Base-by-base conservation (phyloP, 2,329 filamentous ascomycete species). In the Truncatella angustata region DNA sequence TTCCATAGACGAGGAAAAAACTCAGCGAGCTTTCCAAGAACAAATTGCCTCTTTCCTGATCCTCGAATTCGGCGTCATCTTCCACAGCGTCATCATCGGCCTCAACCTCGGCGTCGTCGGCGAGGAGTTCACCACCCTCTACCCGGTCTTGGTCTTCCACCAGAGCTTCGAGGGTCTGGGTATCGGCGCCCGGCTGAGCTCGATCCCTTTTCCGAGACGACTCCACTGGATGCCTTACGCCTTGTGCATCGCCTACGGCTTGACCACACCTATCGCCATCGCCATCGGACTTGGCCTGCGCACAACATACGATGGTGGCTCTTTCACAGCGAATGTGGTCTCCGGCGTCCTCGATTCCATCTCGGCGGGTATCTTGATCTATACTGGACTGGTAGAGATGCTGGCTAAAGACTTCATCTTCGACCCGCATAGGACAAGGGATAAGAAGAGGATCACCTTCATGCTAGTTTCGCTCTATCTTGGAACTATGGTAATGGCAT, bases 321-420 rank as follows among this genome's bases (percentile, higher is more conserved):
- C 80, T 24, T 70, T 73, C 20, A 86, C 79, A 1, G 86, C 84
- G 23, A 78, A 91, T 60, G 81, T 96, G 37, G 81, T 91, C 61
- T 94, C 94, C 62, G 93, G 93, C 21, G 79, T 96, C 5, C 94
- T 97, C 62, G 92, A 97, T 67, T 82, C 90, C 1, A 90, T 97
- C 61, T 91, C 86, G 44, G 90, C 91, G 1, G 92, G 92, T 24
- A 96, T 97, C 54, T 76, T 97, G 54, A 87, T 97, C 60, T 97
- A 97, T 71, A 97, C 93, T 0, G 91, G 91, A 3, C 76, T 97
- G 18, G 91, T 97, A 5, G 93, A 97, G 74, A 77, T 97, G 39
- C 87, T 97, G 77, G 93, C 93, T 1, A 91, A 96, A 65, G 93
- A 97, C 70, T 97, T 97, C 73, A 92, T 97, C 88, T 96, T 96